Percentiles rank a stretch among this genome's conserved stretches.
Conservation (phyloP, 805 yeast genomes). For the Yarrowia alimentaria region DNA sequence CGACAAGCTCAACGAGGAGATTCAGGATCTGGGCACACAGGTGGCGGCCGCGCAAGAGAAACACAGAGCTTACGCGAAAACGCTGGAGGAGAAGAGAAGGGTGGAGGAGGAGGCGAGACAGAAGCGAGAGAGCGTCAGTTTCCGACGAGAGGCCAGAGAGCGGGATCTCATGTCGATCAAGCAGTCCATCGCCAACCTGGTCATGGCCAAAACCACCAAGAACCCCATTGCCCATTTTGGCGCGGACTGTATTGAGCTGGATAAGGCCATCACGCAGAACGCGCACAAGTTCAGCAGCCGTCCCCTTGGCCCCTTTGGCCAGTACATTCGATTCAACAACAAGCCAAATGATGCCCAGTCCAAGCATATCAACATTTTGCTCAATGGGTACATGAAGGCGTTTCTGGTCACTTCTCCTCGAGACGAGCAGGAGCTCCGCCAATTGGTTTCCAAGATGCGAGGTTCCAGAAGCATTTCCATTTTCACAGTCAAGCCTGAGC, state of each 20-base stretch:
- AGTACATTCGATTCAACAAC: conserved; percentile 6
- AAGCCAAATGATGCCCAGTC: not conserved
- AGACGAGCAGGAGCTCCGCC: too few relatives aligned
- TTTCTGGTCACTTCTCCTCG: too few relatives aligned
- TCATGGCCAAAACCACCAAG: too few relatives aligned
- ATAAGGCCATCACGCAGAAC: not conserved
- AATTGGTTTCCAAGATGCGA: too few relatives aligned
- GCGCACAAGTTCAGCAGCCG: not conserved
- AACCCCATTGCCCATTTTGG: conserved; percentile 15
- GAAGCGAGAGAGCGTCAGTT: too few relatives aligned
- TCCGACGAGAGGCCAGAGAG: too few relatives aligned
- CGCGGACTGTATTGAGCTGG: not conserved
- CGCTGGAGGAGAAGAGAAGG: not conserved
- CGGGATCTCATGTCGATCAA: too few relatives aligned
- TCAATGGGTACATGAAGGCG: too few relatives aligned
- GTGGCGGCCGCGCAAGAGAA: not conserved
- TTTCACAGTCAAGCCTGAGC: not conserved
- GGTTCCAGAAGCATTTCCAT: not conserved
- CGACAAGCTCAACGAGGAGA: not conserved
- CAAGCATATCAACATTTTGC: conserved; percentile 1
- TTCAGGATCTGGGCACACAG: too few relatives aligned
- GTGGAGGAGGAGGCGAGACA: too few relatives aligned
- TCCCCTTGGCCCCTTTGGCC: conserved; percentile 19
- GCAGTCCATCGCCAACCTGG: too few relatives aligned
- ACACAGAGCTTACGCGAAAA: not conserved